A percentile compares a stretch with the other conserved stretches of the same genome.
Evolutionary conservation across 495 filamentous ascomycete genomes (phyloP).

Genomic region (Aspergillus hancockii): DNA sequence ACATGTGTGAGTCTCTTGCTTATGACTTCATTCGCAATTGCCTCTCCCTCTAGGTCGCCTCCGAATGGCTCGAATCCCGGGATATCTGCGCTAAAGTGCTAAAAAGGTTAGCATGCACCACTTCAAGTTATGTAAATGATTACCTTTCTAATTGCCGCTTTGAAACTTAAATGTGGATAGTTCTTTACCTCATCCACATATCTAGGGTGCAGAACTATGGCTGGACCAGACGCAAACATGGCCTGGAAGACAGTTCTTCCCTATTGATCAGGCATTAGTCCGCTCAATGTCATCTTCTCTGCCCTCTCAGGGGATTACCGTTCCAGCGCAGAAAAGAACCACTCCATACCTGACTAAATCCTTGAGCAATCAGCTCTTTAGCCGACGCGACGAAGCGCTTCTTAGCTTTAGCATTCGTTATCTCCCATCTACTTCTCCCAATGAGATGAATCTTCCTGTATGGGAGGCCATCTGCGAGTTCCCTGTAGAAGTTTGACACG

Average conservation of each 20-base stretch:
- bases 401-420: constrained; percentile 34
- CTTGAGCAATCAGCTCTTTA: constrained; percentile 29
- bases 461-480: constrained; percentile 32
- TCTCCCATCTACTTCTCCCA: constrained; percentile 32
- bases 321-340: neutral
- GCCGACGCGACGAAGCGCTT: constrained; percentile 25
- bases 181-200: constrained; percentile 53
- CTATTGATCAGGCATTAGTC: constrained; percentile 17
- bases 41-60: constrained; percentile 27
- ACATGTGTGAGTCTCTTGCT: constrained; percentile 50
- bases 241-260: constrained; percentile 42
- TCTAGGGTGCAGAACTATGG: constrained; percentile 48
- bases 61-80: constrained; percentile 50
- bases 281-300: neutral
- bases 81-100: constrained; percentile 46
- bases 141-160: constrained; percentile 42
- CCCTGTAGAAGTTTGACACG: constrained; percentile 29
- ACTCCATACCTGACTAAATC: constrained; percentile 31
- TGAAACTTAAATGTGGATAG: constrained; percentile 39
- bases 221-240: constrained; percentile 29
- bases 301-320: neutral
- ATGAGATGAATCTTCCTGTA: constrained; percentile 31
- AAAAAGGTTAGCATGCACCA: constrained; percentile 11
- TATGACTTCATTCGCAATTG: constrained; percentile 38
- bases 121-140: constrained; percentile 6